Evolutionary conservation across 2,329 filamentous ascomycete genomes (phyloP), one percentile per base, ranked within the genome.

Genomic region (Venturia aucupariae): DNA sequence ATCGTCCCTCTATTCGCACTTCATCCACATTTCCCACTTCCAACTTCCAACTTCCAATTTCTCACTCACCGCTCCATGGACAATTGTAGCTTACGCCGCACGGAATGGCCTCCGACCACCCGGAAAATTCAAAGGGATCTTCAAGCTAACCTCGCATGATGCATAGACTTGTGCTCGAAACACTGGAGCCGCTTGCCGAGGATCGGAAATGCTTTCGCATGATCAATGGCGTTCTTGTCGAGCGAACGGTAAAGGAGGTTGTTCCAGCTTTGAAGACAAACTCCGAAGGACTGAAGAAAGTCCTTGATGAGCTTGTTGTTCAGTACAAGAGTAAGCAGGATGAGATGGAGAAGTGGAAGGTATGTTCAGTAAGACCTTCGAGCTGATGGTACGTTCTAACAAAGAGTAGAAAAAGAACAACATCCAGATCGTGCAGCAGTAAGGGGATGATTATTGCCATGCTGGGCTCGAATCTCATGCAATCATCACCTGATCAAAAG

Each of bases 311-410:
- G 75, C 79, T 99, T 68, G 84, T 97, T 69, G 97, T 96, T 83
- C 91, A 96, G 78, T 97, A 97, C 82, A 96, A 96, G 81, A 79
- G 82, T 39, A 96, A 96, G 78, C 92, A 99, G 76, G 86, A 91
- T 51, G 94, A 99, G 74, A 85, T 99, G 81, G 93, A 99, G 75
- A 92, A 88, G 76, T 99, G 94, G 94, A 99, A 99, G 90, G 93
- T 95, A 78, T 65, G 86, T 73, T 35, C 24, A 17, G 15, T 22
- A 4, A 8, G 15, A 35, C 24, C 17, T 35, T 35, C 27, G 30
- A n/a, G 54, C 66, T 63, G 17, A 60, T 65, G 62, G 30, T 67
- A 38, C 30, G 44, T 65, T 62, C 62, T 67, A 66, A 65, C 22
- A 7, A 51, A 10, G 64, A 57, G 15, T n/a, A 92, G 90, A 92